These are phyloP conservation scores for Taxawa tesnikishii DNA, from an alignment of 2,329 filamentous ascomycete species.

Conservation along the genomic window DNA sequence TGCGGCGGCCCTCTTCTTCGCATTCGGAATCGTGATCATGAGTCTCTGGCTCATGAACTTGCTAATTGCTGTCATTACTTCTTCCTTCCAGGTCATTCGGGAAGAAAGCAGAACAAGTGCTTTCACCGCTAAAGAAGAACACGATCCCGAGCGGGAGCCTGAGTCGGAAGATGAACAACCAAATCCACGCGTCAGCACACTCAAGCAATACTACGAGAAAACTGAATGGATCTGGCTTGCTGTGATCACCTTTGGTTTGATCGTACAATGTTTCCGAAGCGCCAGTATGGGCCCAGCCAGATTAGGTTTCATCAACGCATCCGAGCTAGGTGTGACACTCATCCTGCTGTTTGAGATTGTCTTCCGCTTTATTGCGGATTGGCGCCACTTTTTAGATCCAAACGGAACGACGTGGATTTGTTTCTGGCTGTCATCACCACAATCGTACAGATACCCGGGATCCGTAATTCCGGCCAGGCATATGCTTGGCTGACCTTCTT, in stretches of 20 bases:
- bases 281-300: slow-evolving; percentile 56
- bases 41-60: slow-evolving; percentile 95
- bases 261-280: slow-evolving; percentile 67
- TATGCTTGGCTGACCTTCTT: slow-evolving; percentile 90
- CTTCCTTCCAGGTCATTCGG: slow-evolving; percentile 93
- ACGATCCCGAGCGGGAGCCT: slow-evolving; percentile 24
- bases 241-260: slow-evolving; percentile 67
- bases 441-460: slow-evolving; percentile 73
- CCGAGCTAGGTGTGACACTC: slow-evolving; percentile 65
- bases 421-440: slow-evolving; percentile 68
- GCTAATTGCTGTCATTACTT: slow-evolving; percentile 91
- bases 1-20: slow-evolving; percentile 66
- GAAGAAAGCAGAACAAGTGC: slow-evolving; percentile 93
- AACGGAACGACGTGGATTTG: slow-evolving; percentile 70
- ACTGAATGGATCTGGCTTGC: slow-evolving; percentile 67
- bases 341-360: slow-evolving; percentile 72
- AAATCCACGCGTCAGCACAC: slow-evolving; percentile 30
- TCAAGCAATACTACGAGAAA: slow-evolving; percentile 65
- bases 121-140: slow-evolving; percentile 67
- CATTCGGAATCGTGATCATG: slow-evolving; percentile 69
- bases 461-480: slow-evolving; percentile 55
- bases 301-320: slow-evolving; percentile 52
- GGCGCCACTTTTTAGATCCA: slow-evolving; percentile 67
- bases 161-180: slow-evolving; percentile 23
- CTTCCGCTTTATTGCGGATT: slow-evolving; percentile 65